Evolutionary conservation across 2,329 filamentous ascomycete genomes (phyloP), one percentile per base, ranked within the genome.

Genomic region (Neonectria ditissima): DNA sequence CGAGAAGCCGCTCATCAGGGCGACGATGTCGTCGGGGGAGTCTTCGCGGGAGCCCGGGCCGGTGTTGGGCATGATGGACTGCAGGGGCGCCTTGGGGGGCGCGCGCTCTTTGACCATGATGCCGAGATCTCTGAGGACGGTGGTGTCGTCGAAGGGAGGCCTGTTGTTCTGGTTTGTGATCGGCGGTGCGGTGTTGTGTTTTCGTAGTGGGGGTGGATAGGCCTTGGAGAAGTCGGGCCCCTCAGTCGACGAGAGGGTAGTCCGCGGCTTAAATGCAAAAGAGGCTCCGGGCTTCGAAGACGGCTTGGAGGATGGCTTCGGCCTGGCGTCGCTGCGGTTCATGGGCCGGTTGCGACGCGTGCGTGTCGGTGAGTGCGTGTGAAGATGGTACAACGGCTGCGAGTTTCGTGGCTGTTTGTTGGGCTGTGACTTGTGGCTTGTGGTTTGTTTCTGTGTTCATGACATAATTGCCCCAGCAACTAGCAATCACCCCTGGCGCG

Each of bases 71-170:
- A 73, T 73, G 50, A 74, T 74, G 18, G 84, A 78, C 72, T 72
- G 82, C 73, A 72, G 74, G 37, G 77, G 82, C 74, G 71, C 79
- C 81, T 79, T 84, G 65, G 78, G 81, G 63, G 74, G 83, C 72
- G 71, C 83, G 69, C 74, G 82, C 78, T 80, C 84, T 73, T 79
- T 82, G 69, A 80, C 84, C 83, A 85, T 85, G 68, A 55, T 69
- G 67, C 55, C 56, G 18, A 73, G 57, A 30, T 68, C 60, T 62
- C 55, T 51, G 32, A 74, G 68, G 30, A 63, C 64, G 28, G 55
- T 64, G 16, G 37, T 67, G 24, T 66, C 43, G 30, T 53, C 26
- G 26, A 61, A 59, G 45, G 52, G 59, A 44, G 66, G 55, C 44
- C 53, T 55, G 37, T 22, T 39, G 39, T 34, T 51, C 16, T 44